phyloP scores from a whole-genome alignment of 257 asterid species.

The Solanum neorickii region DNA sequence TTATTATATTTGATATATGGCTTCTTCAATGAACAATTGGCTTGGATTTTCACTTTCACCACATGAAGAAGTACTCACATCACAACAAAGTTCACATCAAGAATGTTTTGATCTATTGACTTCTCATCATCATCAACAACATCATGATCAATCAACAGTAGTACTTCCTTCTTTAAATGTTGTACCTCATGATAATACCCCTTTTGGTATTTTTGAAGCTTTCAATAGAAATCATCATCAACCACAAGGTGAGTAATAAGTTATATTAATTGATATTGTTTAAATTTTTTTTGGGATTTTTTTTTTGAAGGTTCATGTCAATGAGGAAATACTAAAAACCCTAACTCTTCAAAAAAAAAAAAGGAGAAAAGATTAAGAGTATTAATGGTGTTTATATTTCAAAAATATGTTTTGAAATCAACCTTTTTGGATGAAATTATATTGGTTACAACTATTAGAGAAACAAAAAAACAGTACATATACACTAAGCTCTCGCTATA shows the following conservation, averaged over 20 bases:
- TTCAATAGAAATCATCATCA: slow-evolving; percentile 27
- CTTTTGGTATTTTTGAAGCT: slow-evolving; percentile 41
- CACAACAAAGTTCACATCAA: slow-evolving; percentile 22
- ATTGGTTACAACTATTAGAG: no score
- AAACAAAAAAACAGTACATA: no score
- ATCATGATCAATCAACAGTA: slow-evolving; percentile 6
- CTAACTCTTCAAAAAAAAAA: not conserved
- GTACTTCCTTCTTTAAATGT: slow-evolving; percentile 33
- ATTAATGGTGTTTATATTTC: not conserved
- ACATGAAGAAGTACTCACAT: slow-evolving; percentile 26
- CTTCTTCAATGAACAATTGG: slow-evolving; percentile 58
- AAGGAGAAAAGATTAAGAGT: not conserved
- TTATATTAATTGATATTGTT: not conserved
- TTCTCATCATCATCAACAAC: slow-evolving; percentile 11
- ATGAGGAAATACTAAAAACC: not conserved
- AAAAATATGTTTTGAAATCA: not conserved
- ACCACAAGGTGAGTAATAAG: slow-evolving; percentile 26
- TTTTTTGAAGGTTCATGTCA: not conserved
- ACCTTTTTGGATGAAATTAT: no score
- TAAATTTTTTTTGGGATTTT: not conserved
- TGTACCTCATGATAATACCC: slow-evolving; percentile 16
- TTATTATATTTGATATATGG: slow-evolving; percentile 1
- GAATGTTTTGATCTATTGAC: slow-evolving; percentile 41
- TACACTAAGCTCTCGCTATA: no score
- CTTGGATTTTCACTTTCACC: slow-evolving; percentile 62